Percentiles rank a stretch among this genome's conserved stretches.
Conservation (phyloP, 2,329 filamentous ascomycete genomes). For the Fusarium sp. region DNA sequence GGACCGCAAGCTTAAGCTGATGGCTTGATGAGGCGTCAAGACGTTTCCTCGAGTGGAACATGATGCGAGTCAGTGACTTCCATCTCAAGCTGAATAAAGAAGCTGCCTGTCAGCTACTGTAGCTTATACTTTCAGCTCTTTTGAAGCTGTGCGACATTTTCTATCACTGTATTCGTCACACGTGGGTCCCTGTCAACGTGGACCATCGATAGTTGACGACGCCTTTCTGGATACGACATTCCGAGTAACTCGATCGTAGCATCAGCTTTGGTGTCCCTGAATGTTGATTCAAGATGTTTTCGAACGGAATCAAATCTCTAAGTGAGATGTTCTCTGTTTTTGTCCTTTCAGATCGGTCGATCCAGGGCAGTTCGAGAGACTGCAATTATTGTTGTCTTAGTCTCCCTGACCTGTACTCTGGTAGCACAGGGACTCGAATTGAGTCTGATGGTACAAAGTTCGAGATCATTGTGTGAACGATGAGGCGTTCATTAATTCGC, state of each 20-base stretch:
- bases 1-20: background rate
- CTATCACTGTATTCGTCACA: conserved; percentile 23
- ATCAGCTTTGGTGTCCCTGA: background rate
- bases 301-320: background rate
- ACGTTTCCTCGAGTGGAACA: background rate
- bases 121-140: background rate
- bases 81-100: background rate
- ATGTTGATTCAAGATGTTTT: background rate
- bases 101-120: background rate
- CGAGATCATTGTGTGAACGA: background rate
- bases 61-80: background rate
- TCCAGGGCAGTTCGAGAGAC: background rate
- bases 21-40: conserved; percentile 1
- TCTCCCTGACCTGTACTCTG: background rate
- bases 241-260: background rate
- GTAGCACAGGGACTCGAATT: background rate
- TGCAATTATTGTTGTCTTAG: background rate
- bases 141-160: conserved; percentile 19
- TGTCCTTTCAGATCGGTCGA: background rate
- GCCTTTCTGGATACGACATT: background rate
- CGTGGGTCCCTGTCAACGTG: conserved; percentile 33
- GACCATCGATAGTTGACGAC: conserved; percentile 14
- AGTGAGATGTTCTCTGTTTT: background rate
- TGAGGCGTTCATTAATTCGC: background rate
- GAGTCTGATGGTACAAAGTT: background rate